Evolutionary conservation across 2,329 filamentous ascomycete species (phyloP).

Genomic region (Clathrospora elynae): DNA sequence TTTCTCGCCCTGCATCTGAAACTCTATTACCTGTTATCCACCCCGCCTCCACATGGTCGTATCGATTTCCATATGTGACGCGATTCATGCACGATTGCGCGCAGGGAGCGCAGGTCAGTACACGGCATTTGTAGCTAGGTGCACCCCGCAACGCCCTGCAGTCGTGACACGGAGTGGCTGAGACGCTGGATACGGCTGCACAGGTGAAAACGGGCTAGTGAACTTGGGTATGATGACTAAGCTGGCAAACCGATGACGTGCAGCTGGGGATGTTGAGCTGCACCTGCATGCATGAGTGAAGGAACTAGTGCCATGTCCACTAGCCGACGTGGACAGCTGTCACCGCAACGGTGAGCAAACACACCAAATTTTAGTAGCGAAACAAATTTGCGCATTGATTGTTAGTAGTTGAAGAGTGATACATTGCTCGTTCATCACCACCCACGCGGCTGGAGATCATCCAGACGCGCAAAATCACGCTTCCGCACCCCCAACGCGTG

Average conservation of each 20-base stretch:
- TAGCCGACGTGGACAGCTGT: too few relatives aligned
- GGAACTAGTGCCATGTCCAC: too few relatives aligned
- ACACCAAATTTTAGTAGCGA: too few relatives aligned
- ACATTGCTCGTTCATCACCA: neutral
- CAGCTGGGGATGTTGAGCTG: too few relatives aligned
- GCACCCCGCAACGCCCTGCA: conserved; percentile 23
- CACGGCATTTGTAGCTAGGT: conserved; percentile 19
- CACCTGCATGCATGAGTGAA: too few relatives aligned
- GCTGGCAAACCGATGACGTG: too few relatives aligned
- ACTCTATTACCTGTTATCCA: conserved; percentile 4
- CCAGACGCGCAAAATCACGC: too few relatives aligned
- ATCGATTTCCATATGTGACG: conserved; percentile 5
- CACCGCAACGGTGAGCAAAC: too few relatives aligned
- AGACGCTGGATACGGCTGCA: conserved; percentile 1
- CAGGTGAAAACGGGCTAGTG: too few relatives aligned
- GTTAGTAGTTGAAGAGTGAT: too few relatives aligned
- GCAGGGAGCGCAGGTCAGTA: conserved; percentile 14
- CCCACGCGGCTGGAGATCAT: neutral
- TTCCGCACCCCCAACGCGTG: conserved; percentile 21
- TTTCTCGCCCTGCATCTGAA: neutral
- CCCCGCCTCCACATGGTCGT: conserved; percentile 8
- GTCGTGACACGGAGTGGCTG: conserved; percentile 18
- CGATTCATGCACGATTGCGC: conserved; percentile 12
- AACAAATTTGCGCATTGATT: too few relatives aligned
- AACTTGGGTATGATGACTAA: too few relatives aligned